Evolutionary conservation across 371 early-diverging fungal genomes (phyloP).

Genomic region (Rhizopus delemar): DNA sequence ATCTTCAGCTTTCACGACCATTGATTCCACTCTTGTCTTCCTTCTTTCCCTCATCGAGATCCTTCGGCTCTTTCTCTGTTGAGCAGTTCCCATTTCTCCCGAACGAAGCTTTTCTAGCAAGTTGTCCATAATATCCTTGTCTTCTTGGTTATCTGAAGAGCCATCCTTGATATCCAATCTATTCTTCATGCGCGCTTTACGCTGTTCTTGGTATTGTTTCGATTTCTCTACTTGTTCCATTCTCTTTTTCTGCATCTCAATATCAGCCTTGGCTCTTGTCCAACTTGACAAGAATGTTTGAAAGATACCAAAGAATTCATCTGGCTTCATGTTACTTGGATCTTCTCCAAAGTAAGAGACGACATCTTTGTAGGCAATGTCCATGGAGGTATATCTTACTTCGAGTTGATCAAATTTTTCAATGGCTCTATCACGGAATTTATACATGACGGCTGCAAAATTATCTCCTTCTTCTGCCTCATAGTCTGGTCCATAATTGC

Average conservation of each 20-base stretch:
- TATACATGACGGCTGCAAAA: slow-evolving; percentile 49
- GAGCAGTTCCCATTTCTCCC: slow-evolving; percentile 64
- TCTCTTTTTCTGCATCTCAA: slow-evolving; percentile 33
- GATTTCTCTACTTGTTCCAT: slow-evolving; percentile 42
- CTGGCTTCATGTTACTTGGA: slow-evolving; percentile 73
- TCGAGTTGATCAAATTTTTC: slow-evolving; percentile 52
- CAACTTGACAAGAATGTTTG: slow-evolving; percentile 79
- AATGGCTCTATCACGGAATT: slow-evolving; percentile 56
- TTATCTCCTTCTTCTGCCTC: slow-evolving; percentile 33
- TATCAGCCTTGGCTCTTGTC: slow-evolving; percentile 50
- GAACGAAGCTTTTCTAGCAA: slow-evolving; percentile 72
- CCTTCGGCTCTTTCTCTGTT: slow-evolving; percentile 50
- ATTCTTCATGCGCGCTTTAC: slow-evolving; percentile 38
- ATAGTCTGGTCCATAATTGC: slow-evolving; percentile 34
- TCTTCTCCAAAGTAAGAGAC: slow-evolving; percentile 86
- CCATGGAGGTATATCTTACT: slow-evolving; percentile 59
- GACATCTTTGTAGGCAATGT: slow-evolving; percentile 67
- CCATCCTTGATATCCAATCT: slow-evolving; percentile 44
- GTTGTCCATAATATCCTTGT: slow-evolving; percentile 84
- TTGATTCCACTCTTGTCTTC: slow-evolving; percentile 58
- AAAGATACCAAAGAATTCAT: slow-evolving; percentile 89
- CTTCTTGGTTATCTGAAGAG: slow-evolving; percentile 53
- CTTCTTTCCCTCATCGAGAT: slow-evolving; percentile 45
- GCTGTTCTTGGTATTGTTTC: slow-evolving; percentile 47
- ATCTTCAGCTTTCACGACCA: slow-evolving; percentile 72